Evolutionary conservation across 1,284 basidiomycete genomes (phyloP).

Genomic region (Vanrija sp.): DNA sequence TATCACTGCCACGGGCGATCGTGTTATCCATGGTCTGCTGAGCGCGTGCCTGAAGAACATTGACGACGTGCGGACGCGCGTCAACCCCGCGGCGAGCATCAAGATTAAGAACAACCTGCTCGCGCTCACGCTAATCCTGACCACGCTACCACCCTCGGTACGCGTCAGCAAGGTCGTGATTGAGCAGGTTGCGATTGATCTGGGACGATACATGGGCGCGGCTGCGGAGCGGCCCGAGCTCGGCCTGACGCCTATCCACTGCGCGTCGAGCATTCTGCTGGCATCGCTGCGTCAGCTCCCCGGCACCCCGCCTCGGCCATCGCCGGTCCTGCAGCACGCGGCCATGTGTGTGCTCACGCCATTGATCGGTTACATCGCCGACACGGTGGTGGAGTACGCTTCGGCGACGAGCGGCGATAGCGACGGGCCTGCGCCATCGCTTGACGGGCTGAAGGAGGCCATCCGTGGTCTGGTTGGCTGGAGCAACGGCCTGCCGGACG

Average conservation of each 20-base stretch:
- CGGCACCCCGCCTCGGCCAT: slow-evolving; percentile 19
- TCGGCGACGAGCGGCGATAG: slow-evolving; percentile 42
- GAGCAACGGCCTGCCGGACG: slow-evolving; percentile 59
- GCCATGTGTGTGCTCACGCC: slow-evolving; percentile 70
- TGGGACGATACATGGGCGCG: slow-evolving; percentile 66
- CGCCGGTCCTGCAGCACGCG: slow-evolving; percentile 65
- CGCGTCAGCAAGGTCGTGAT: slow-evolving; percentile 70
- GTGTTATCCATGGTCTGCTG: slow-evolving; percentile 76
- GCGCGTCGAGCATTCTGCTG: slow-evolving; percentile 72
- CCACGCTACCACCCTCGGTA: slow-evolving; percentile 65
- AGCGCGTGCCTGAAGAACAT: slow-evolving; percentile 80
- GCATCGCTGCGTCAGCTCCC: slow-evolving; percentile 49
- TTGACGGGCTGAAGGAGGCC: slow-evolving; percentile 64
- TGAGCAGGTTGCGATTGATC: slow-evolving; percentile 78
- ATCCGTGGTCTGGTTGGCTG: slow-evolving; percentile 74
- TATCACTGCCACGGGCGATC: slow-evolving; percentile 37
- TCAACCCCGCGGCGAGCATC: slow-evolving; percentile 68
- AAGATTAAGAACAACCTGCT: slow-evolving; percentile 91
- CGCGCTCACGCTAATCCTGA: slow-evolving; percentile 78
- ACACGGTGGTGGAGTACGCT: slow-evolving; percentile 59
- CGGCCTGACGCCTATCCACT: slow-evolving; percentile 81
- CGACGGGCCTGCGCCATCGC: slow-evolving; percentile 52
- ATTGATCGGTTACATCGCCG: slow-evolving; percentile 72
- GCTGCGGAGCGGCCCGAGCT: slow-evolving; percentile 58
- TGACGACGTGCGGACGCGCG: slow-evolving; percentile 85